phyloP scores from a whole-genome alignment of 2,329 filamentous ascomycete species.

The Claviceps fusiformis region DNA sequence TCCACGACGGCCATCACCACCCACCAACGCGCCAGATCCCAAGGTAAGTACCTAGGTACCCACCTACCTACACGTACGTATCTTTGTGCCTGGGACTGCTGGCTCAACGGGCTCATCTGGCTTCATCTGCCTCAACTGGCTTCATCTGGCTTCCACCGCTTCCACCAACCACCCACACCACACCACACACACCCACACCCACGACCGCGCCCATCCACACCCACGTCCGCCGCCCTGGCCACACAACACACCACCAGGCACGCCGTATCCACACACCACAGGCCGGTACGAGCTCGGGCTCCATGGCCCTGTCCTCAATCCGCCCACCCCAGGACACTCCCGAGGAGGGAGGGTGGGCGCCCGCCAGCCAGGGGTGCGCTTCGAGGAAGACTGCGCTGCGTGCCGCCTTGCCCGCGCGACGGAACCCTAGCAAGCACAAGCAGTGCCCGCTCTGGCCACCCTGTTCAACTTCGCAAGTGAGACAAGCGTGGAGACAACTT shows the following conservation, averaged over 20 bases:
- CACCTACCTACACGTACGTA: neutral
- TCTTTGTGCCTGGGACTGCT: neutral
- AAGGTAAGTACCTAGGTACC: too few species aligned
- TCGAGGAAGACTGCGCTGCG: slow-evolving; percentile 3
- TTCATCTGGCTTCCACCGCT: neutral
- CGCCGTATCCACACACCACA: slow-evolving; percentile 5
- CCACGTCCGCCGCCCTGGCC: neutral
- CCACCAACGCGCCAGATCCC: slow-evolving; percentile 2
- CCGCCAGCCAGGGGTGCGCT: slow-evolving; percentile 2
- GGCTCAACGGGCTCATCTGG: neutral
- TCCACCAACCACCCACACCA: neutral
- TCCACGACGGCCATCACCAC: neutral
- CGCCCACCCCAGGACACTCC: slow-evolving; percentile 5
- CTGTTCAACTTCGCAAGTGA: slow-evolving; percentile 35
- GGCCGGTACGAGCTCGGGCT: slow-evolving; percentile 5
- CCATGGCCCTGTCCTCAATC: slow-evolving; percentile 5
- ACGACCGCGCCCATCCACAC: neutral
- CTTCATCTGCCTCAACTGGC: too few species aligned
- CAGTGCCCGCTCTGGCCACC: slow-evolving; percentile 10
- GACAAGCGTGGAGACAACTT: slow-evolving; percentile 28
- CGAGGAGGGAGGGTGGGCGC: too few species aligned
- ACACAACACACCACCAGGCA: slow-evolving; percentile 1
- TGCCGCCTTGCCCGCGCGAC: slow-evolving; percentile 7
- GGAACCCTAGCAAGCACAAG: slow-evolving; percentile 7
- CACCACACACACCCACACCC: neutral